These are phyloP conservation scores for Sporothrix schenckii DNA, from an alignment of 2,329 filamentous ascomycete species.

Conservation along the genomic window DNA sequence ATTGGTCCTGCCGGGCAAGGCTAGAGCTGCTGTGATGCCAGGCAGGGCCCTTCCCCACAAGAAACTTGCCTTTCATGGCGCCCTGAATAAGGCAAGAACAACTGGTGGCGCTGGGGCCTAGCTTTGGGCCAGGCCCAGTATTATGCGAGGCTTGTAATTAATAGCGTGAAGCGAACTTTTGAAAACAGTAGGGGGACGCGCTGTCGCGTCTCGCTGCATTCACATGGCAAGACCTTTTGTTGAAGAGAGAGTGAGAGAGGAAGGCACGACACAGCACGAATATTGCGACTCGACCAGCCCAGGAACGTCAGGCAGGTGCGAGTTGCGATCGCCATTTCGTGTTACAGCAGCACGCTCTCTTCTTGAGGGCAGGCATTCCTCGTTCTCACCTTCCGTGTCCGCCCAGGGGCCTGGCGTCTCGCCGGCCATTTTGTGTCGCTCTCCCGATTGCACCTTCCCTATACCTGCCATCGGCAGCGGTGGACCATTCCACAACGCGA, in stretches of 20 bases:
- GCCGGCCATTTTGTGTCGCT: neutral
- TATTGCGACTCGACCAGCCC: slow-evolving; percentile 22
- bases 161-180: slow-evolving; percentile 20
- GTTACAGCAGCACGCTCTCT: slow-evolving; percentile 13
- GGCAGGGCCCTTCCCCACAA: slow-evolving; percentile 20
- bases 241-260: slow-evolving; percentile 19
- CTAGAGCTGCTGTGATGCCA: slow-evolving; percentile 1
- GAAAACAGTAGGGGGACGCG: slow-evolving; percentile 13
- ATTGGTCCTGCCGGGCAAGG: slow-evolving; percentile 23
- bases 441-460: slow-evolving; percentile 3
- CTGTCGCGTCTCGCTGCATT: slow-evolving; percentile 18
- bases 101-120: neutral
- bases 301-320: slow-evolving; percentile 26
- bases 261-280: slow-evolving; percentile 23
- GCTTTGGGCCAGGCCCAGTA: neutral
- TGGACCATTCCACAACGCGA: slow-evolving; percentile 13
- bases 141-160: slow-evolving; percentile 17
- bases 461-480: neutral
- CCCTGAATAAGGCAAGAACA: slow-evolving; percentile 2
- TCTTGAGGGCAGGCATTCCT: slow-evolving; percentile 14
- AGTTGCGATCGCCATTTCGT: slow-evolving; percentile 8
- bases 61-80: slow-evolving; percentile 15
- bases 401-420: neutral
- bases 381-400: slow-evolving; percentile 14
- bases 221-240: slow-evolving; percentile 14